A percentile compares a stretch with the other conserved stretches of the same genome.
phyloP scores from a whole-genome alignment of 352 stramenopile species.

The Pythium biforme region DNA sequence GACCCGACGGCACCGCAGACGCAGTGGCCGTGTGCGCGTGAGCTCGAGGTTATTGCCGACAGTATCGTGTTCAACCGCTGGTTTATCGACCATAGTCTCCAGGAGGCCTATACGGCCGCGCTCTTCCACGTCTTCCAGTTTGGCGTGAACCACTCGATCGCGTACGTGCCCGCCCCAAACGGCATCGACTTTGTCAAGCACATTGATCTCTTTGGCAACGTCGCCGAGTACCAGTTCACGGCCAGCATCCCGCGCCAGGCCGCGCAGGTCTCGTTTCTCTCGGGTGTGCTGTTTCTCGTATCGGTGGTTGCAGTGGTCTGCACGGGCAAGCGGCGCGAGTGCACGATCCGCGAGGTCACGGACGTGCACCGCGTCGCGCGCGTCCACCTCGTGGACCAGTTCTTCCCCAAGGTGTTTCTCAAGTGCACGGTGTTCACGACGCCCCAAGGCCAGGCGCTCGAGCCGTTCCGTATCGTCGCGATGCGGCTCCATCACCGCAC shows the following conservation, averaged over 20 bases:
- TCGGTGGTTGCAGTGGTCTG: slow-evolving; percentile 8
- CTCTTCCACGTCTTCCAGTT: slow-evolving; percentile 29
- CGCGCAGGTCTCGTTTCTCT: neutral
- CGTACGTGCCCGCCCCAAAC: neutral
- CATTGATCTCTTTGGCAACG: slow-evolving; percentile 11
- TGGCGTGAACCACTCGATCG: slow-evolving; percentile 15
- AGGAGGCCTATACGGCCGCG: slow-evolving; percentile 23
- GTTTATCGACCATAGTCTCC: slow-evolving; percentile 23
- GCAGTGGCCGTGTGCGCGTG: slow-evolving; percentile 16
- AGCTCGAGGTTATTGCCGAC: slow-evolving; percentile 17
- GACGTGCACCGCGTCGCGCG: slow-evolving; percentile 27
- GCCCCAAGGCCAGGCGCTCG: slow-evolving; percentile 13
- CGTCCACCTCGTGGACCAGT: slow-evolving; percentile 26
- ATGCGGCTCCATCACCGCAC: slow-evolving; percentile 20
- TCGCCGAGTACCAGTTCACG: slow-evolving; percentile 10
- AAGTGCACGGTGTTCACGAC: slow-evolving; percentile 18
- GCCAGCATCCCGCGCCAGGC: slow-evolving; percentile 9
- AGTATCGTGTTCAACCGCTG: slow-evolving; percentile 20
- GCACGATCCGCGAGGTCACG: slow-evolving; percentile 16
- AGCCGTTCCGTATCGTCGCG: slow-evolving; percentile 22
- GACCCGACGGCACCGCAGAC: neutral
- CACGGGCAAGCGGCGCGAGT: slow-evolving; percentile 15
- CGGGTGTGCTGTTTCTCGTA: slow-evolving; percentile 11
- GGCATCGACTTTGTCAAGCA: neutral
- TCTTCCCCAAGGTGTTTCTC: slow-evolving; percentile 29